Base-by-base conservation (phyloP, 1,284 basidiomycete genomes). In the Xanthoconium separans region DNA sequence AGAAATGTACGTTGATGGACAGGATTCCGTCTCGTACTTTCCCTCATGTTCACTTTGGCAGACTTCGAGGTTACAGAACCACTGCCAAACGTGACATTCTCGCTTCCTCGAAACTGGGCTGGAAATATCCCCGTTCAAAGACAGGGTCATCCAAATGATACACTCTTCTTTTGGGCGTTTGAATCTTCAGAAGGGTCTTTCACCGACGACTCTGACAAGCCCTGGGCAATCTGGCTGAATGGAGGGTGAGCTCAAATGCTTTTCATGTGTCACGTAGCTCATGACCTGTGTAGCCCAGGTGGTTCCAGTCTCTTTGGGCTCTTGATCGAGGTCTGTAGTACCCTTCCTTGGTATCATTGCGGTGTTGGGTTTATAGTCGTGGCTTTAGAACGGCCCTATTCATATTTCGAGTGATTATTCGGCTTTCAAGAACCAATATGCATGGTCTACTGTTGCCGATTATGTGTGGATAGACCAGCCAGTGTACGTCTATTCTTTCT, bases 371-470 rank as follows among this genome's bases (percentile, higher is more conserved):
- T 37, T 37, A 37, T 37, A n/a, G 8, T 4, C 36, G 15, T 9
- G 8, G 27, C 6, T 27, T 18, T 15, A 37, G 36, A 37, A 37
- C n/a, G 36, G 36, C 16, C 36, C 36, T 18, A 37, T 37, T 18
- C 36, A 37, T 15, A 37, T 37, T 43, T 68, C 74, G 31, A 64
- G 68, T 41, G 71, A 85, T 56, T 80, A 81, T 52, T 75, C 74
- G n/a, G 65, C 77, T 3, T 69, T 69, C 30, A 61, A 73, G 15
- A 87, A 87, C 58, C 65, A 74, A 5, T 76, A 79, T 62, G 77
- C 80, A 58, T 88, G 85, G 82, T 66, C 80, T 55, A 76, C 70
- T 33, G 63, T 86, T n/a, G 80, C 83, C 2, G 87, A 90, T 70
- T 83, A 81, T 58, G 76, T 89, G 69, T 54, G 83, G 83, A 72